A percentile compares a stretch with the other conserved stretches of the same genome.
Evolutionary conservation across 352 stramenopile species (phyloP).

Genomic region (Globisporangium lucens): DNA sequence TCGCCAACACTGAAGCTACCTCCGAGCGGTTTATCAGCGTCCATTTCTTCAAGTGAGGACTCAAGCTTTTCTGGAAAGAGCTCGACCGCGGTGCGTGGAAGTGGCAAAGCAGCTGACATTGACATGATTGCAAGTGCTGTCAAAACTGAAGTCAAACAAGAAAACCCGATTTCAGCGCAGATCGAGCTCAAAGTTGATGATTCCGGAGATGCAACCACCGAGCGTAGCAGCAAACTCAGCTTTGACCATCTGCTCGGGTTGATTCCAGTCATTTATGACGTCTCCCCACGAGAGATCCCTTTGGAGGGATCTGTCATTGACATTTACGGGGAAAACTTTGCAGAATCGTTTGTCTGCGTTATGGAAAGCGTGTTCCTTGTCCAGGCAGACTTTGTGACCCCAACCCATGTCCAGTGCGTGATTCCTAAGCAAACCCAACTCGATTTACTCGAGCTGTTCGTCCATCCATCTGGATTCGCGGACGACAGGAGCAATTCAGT

Average conservation of each 20-base stretch:
- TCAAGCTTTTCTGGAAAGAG: background rate
- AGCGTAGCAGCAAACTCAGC: constrained; percentile 1
- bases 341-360: constrained; percentile 13
- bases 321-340: constrained; percentile 17
- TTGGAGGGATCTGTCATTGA: constrained; percentile 18
- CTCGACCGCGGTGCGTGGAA: constrained; percentile 11
- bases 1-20: constrained; percentile 15
- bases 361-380: constrained; percentile 7
- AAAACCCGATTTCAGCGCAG: constrained; percentile 16
- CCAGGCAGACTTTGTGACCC: constrained; percentile 10
- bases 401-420: constrained; percentile 7
- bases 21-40: constrained; percentile 1
- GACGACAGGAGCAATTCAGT: constrained; percentile 12
- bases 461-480: constrained; percentile 11
- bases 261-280: constrained; percentile 15
- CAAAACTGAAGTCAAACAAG: constrained; percentile 6
- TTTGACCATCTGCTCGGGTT: constrained; percentile 15
- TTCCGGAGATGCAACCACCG: background rate
- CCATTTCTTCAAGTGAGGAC: background rate
- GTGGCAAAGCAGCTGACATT: constrained; percentile 12
- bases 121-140: constrained; percentile 10
- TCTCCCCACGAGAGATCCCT: constrained; percentile 15
- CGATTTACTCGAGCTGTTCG: constrained; percentile 15
- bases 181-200: constrained; percentile 9
- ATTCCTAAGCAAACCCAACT: constrained; percentile 11